Base-by-base conservation (phyloP, 2,329 filamentous ascomycete species). In the Lachnum nothofagi region DNA sequence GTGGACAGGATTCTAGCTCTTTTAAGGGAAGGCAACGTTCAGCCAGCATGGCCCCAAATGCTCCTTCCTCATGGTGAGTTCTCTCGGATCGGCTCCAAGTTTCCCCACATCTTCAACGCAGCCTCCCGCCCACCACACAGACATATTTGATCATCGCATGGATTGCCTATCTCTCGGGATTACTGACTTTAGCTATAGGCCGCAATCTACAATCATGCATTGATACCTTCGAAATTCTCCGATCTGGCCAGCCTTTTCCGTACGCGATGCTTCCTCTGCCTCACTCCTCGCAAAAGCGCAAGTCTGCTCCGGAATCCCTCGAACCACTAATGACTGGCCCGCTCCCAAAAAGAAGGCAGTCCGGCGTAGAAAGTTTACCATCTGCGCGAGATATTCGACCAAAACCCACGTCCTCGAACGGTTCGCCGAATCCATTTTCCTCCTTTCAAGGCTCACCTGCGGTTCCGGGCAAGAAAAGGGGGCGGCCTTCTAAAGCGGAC, bases 21-120 rank as follows among this genome's bases (percentile, higher is more conserved):
- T 54, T 67, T 77, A 54, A 65, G 67, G 52, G 68, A 72, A 44
- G 58, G 62, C 49, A 67, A 68, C 54, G 64, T 73, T 53, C 65
- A 68, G 56, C 73, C 72, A 48, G 65, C 65, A 57, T 78, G 74
- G 74, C 68, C 68, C 45, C 68, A 76, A 46, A 72, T 72, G 55
- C 65, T 72, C 34, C 63, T 77, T 51, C 75, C 75, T 54, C 65
- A 65, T 60, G 74, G 75, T 78, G 66, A 52, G 63, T 60, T 52
- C 22, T 44, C 48, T 42, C 46, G 49, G 46, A 51, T 49, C 33
- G 45, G 25, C 46, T 44, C 35, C 45, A 53, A 54, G 45, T 48
- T 51, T 50, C 49, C 50, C 50, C 47, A 51, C 45, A 45, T 49
- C 42, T 44, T 44, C 37, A 49, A 23, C 45, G 48, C 47, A 44